Evolutionary conservation across 2,329 filamentous ascomycete species (phyloP).

Genomic region (Phialophora expanda): DNA sequence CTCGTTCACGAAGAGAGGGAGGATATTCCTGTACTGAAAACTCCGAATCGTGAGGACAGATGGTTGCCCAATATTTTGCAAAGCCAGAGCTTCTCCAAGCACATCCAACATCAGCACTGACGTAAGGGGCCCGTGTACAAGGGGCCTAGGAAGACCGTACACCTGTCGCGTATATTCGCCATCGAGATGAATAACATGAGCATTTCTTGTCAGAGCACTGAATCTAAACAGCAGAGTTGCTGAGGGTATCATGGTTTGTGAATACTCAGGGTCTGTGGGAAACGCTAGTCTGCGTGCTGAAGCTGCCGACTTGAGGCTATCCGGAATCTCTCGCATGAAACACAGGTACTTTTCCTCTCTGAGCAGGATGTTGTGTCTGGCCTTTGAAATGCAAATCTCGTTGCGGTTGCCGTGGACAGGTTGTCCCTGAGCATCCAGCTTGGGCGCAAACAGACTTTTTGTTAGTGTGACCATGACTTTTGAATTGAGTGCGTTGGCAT

Average conservation of each 20-base stretch:
- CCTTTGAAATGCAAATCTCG: background rate
- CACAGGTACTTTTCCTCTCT: conserved; percentile 67
- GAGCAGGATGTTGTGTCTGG: conserved; percentile 50
- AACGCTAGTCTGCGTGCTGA: conserved; percentile 23
- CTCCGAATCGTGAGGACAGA: conserved; percentile 51
- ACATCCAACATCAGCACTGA: conserved; percentile 76
- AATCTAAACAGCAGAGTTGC: conserved; percentile 82
- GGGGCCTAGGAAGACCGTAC: conserved; percentile 75
- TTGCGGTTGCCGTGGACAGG: background rate
- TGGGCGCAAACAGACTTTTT: conserved; percentile 47
- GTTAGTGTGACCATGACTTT: conserved; percentile 61
- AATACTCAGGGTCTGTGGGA: conserved; percentile 59
- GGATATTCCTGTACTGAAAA: conserved; percentile 80
- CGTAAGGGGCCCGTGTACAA: conserved; percentile 87
- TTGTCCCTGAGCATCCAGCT: conserved; percentile 42
- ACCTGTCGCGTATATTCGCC: conserved; percentile 68
- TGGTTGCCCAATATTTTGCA: background rate
- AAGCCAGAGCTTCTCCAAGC: conserved; percentile 46
- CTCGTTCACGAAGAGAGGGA: conserved; percentile 78
- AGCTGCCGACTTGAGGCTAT: conserved; percentile 23
- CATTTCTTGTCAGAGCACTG: conserved; percentile 89
- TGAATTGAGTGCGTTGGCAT: conserved; percentile 50
- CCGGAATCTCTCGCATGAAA: conserved; percentile 61
- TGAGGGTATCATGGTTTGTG: conserved; percentile 68
- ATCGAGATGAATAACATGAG: conserved; percentile 88